Base-by-base conservation (phyloP, 164 flowering plant genomes). In the Cinnamomum micranthum region DNA sequence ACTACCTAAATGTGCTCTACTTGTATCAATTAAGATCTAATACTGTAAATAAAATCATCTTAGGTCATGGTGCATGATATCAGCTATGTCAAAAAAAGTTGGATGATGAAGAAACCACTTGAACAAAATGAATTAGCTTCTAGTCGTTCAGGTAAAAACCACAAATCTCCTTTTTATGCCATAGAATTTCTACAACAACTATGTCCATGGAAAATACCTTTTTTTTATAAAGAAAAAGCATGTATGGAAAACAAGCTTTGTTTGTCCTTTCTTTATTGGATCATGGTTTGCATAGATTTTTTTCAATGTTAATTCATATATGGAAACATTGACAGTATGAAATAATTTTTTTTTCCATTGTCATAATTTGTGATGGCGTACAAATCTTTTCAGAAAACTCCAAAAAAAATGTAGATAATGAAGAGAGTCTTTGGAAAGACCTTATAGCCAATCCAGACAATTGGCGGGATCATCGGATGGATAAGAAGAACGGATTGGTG, bases 401-500 rank as follows among this genome's bases (percentile, higher is more conserved):
- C 11, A 24, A 11, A 51, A 70, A 70, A 50, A 31, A 12, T 15
- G 59, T 13, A 15, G 19, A 70, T 10, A 11, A 51, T 10, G 59
- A 10, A 1, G 60, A 50, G 33, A 51, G 72, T 27, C 31, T 11
- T 23, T 70, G 72, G 72, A 51, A 23, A 70, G 72, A 70, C 22
- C 72, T 70, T 23, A 6, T 70, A 50, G 60, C 2, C 25, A 50
- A 70, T 70, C 60, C 72, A 70, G 20, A 51, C 9, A 13, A 50
- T 28, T 70, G 72, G 72, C 22, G 47, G 60, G 72, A 70, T 70
- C n/a, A 50, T 31, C 72, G 72, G 19, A 22, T 12, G 19, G 72
- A 70, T 70, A 70, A 70, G 33, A 7, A 17, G 19, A 51, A 70
- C 50, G 72, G 72, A 70, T n/a, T 50, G 72, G 72, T 70, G 20